Conservation (phyloP, 2,329 filamentous ascomycete species). For the Trichoderma koningiopsis region DNA sequence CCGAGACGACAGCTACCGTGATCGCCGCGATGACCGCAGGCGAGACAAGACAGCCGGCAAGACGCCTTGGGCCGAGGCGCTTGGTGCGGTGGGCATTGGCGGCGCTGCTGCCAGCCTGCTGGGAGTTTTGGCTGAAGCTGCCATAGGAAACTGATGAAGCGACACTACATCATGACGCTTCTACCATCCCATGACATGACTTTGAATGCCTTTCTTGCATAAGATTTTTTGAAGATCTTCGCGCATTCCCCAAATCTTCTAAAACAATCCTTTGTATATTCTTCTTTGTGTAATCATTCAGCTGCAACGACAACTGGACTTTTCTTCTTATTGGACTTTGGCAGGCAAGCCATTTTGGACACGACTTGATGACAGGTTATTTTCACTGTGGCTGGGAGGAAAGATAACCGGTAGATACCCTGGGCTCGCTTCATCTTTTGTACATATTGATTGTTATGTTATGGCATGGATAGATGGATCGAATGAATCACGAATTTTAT, state of each 20-base stretch:
- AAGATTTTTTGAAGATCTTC: background rate
- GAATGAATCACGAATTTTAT: slow-evolving; percentile 16
- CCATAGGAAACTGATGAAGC: slow-evolving; percentile 34
- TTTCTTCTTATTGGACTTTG: background rate
- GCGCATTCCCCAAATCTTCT: background rate
- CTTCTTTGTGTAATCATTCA: background rate
- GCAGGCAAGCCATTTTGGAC: background rate
- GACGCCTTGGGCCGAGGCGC: slow-evolving; percentile 55
- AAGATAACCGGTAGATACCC: background rate
- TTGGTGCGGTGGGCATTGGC: slow-evolving; percentile 61
- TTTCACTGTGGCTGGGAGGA: background rate
- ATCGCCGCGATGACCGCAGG: slow-evolving; percentile 42
- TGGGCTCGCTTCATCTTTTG: background rate
- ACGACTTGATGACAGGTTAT: background rate
- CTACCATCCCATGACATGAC: background rate
- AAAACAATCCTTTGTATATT: background rate
- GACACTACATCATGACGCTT: background rate
- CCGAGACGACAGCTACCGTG: slow-evolving; percentile 37
- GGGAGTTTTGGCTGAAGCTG: slow-evolving; percentile 60
- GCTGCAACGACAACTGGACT: background rate
- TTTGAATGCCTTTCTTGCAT: background rate
- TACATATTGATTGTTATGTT: background rate
- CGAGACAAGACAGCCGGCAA: slow-evolving; percentile 45
- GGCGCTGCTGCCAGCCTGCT: slow-evolving; percentile 62
- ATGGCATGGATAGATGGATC: slow-evolving; percentile 11